A percentile compares a stretch with the other conserved stretches of the same genome.
These are phyloP conservation scores for Daldinia grandis DNA, from an alignment of 495 filamentous ascomycete genomes.

Conservation along the genomic window DNA sequence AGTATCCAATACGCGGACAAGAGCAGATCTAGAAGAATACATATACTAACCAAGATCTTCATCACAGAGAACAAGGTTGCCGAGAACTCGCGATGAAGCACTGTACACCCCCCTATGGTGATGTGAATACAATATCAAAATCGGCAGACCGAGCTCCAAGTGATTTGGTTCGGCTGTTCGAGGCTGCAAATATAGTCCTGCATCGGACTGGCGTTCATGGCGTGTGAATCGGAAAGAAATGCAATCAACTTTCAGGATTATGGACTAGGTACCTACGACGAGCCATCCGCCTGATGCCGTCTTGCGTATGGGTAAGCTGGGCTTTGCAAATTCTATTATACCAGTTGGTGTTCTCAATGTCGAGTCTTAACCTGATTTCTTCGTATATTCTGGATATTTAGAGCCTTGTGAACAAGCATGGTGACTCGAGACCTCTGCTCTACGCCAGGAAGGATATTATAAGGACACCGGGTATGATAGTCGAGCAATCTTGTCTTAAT, in stretches of 20 bases:
- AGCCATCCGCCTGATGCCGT: background rate
- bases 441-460: background rate
- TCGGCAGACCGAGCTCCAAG: background rate
- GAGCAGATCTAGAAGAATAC: background rate
- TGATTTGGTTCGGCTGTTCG: background rate
- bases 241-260: background rate
- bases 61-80: conserved; percentile 46
- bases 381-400: background rate
- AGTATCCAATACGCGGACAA: background rate
- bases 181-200: background rate
- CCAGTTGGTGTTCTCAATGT: background rate
- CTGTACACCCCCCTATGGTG: background rate
- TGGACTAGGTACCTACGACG: background rate
- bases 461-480: background rate
- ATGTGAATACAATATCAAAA: background rate
- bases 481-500: background rate
- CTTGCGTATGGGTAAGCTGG: background rate
- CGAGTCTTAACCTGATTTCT: background rate
- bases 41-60: conserved; percentile 3
- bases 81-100: conserved; percentile 32
- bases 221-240: conserved; percentile 1
- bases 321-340: background rate
- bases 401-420: background rate
- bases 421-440: background rate
- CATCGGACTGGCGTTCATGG: conserved; percentile 3